Conservation (phyloP, 2,329 filamentous ascomycete genomes). For the Emericellopsis cladophorae region DNA sequence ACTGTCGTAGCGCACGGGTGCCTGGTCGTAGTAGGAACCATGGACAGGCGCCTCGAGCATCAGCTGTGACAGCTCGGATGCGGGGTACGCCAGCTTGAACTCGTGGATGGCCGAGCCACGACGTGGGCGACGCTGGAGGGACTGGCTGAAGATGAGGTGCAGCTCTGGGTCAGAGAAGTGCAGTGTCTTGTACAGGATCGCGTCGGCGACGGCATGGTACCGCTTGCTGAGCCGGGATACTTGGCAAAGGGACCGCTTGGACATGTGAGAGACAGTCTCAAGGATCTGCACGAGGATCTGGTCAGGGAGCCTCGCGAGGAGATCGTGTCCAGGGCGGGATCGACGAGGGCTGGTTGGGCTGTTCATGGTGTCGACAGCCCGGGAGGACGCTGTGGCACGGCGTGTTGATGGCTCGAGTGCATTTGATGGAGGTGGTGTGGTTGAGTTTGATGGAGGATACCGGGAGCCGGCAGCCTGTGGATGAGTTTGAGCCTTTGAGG, state of each 20-base stretch:
- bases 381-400: neutral
- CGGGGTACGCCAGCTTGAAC: conserved; percentile 30
- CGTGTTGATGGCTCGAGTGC: neutral
- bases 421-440: too few relatives aligned
- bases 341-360: neutral
- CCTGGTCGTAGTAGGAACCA: conserved; percentile 12
- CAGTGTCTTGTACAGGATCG: conserved; percentile 32
- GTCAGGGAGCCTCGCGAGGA: conserved; percentile 19
- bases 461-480: too few relatives aligned
- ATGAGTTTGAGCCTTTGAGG: too few relatives aligned
- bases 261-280: conserved; percentile 14
- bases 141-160: conserved; percentile 34
- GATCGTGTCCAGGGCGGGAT: conserved; percentile 4
- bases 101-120: conserved; percentile 33
- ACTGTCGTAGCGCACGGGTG: conserved; percentile 22
- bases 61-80: conserved; percentile 26
- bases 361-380: neutral
- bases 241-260: conserved; percentile 26
- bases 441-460: too few relatives aligned
- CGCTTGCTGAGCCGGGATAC: conserved; percentile 27
- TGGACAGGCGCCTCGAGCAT: conserved; percentile 17
- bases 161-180: conserved; percentile 32
- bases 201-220: conserved; percentile 30
- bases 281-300: conserved; percentile 27
- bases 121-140: conserved; percentile 28